phyloP scores from a whole-genome alignment of 140 eudicot species.

The Stevia rebaudiana region DNA sequence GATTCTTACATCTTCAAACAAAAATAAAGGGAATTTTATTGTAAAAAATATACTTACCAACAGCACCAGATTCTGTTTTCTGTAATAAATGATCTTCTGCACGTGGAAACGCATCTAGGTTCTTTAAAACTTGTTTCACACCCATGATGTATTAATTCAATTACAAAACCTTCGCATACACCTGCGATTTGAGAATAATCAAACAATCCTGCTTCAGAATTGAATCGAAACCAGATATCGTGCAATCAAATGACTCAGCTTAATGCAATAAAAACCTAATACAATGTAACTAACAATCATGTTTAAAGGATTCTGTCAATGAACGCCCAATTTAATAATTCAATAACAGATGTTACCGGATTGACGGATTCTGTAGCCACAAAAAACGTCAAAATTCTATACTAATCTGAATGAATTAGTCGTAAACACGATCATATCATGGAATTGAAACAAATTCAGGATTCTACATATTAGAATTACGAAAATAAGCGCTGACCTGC shows the following conservation, averaged over 20 bases:
- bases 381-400: no score
- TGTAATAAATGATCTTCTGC: conserved; percentile 88
- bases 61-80: conserved; percentile 81
- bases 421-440: no score
- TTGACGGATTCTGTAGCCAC: no score
- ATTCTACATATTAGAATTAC: not conserved
- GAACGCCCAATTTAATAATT: conserved; percentile 1
- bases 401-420: no score
- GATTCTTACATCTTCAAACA: conserved; percentile 11
- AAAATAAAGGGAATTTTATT: conserved; percentile 12
- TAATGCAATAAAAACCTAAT: not conserved
- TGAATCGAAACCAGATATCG: not conserved
- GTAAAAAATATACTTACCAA: conserved; percentile 35
- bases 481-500: conserved; percentile 26
- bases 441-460: not conserved
- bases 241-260: conserved; percentile 7
- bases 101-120: conserved; percentile 90
- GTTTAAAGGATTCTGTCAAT: not conserved
- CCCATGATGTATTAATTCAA: conserved; percentile 41
- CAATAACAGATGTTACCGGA: not conserved
- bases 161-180: conserved; percentile 6
- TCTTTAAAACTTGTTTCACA: conserved; percentile 66
- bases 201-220: not conserved
- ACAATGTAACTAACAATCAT: conserved; percentile 7
- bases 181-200: conserved; percentile 5